phyloP scores from a whole-genome alignment of 2,329 filamentous ascomycete species.

The Seiridium cupressi region DNA sequence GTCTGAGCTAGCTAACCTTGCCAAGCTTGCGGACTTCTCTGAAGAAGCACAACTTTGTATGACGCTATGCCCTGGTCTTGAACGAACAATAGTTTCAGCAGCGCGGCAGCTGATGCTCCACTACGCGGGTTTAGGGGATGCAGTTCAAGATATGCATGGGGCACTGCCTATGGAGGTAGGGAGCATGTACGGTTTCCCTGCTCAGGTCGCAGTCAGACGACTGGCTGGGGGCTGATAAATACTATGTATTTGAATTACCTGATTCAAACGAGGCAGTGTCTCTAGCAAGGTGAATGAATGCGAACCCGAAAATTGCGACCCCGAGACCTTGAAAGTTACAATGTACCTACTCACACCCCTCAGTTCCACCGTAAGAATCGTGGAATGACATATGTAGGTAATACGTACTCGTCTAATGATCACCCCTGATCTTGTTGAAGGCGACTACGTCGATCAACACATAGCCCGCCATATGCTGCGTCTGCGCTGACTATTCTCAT shows the following conservation, averaged over 20 bases:
- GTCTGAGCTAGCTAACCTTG: conserved; percentile 2
- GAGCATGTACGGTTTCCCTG: background rate
- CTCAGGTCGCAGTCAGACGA: background rate
- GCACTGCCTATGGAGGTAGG: background rate
- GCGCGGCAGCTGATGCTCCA: background rate
- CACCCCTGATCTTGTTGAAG: background rate
- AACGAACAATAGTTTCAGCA: background rate
- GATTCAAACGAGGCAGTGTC: background rate
- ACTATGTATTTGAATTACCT: background rate
- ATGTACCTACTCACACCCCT: too few species aligned
- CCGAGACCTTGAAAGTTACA: background rate
- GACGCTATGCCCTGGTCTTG: conserved; percentile 5
- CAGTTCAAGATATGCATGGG: background rate
- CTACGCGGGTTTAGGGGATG: background rate
- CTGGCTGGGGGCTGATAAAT: background rate
- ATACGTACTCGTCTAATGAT: background rate
- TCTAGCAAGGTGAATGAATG: background rate
- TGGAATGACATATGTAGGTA: too few species aligned
- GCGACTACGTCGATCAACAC: background rate
- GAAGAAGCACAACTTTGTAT: conserved; percentile 1
- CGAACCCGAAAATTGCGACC: conserved; percentile 1
- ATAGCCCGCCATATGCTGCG: background rate
- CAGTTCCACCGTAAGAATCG: too few species aligned
- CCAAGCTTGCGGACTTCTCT: background rate
- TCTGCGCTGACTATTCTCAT: background rate